Evolutionary conservation across 169 alveolate species (phyloP), one percentile per base, ranked within the genome.

Genomic region (Cryptosporidium muris): DNA sequence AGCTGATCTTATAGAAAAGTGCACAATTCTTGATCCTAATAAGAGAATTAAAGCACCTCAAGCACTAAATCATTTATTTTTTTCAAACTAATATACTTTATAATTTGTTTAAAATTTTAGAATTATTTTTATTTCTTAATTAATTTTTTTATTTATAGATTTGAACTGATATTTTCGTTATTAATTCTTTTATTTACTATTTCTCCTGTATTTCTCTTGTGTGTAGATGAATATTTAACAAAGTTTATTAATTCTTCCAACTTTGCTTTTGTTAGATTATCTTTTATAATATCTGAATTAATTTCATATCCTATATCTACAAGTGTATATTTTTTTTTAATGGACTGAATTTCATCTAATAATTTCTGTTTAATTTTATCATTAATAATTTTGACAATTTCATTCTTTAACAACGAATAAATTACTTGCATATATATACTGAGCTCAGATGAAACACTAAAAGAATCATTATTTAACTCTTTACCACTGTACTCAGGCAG

Each of bases 21-120:
- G 98, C 81, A 92, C 96, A 58, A 91, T 90, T 47, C 89, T 97
- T 51, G 99, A 98, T 81, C 99, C 99, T 7, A 91, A 92, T 63
- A 96, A 97, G 66, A 92, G 99, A 82, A 90, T 96, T 43, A 93
- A 97, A 2, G 97, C 99, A 8, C 97, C 96, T 62, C 96, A 96
- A 81, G 99, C 99, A 12, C 91, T 97, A 54, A 91, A 90, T 65
- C 99, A 97, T 88, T 98, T 98, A 8, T 97, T 95, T 82, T 60
- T 60, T 64, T 93, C 56, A 38, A 64, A 45, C 58, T 85, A 52
- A 81, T 40, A 52, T 51, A 25, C 25, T 25, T 48, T 16, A 49
- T 58, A 11, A 37, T 25, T 54, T 14, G 34, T 53, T 45, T 74
- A 14, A 66, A 12, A 66, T 66, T 65, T 14, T 65, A 48, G 8